Conservation (phyloP, 345 rosid genomes). For the Garcia nutans region DNA sequence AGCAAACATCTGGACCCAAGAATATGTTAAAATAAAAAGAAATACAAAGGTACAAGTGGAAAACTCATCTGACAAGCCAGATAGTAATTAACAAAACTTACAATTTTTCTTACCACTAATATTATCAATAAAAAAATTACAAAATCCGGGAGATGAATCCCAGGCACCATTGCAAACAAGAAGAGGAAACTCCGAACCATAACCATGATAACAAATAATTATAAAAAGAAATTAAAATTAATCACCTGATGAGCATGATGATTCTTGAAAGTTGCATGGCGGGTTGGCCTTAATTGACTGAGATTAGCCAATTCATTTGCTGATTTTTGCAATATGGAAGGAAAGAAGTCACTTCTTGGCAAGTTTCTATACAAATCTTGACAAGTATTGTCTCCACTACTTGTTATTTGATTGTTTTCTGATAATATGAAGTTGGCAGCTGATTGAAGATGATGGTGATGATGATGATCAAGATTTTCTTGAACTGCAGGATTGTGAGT, state of each 20-base stretch:
- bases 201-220: too few species aligned
- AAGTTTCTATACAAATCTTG: neutral
- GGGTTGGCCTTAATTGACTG: slow-evolving; percentile 10
- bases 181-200: too few species aligned
- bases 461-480: slow-evolving; percentile 1
- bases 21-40: too few species aligned
- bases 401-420: neutral
- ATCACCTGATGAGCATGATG: slow-evolving; percentile 16
- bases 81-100: too few species aligned
- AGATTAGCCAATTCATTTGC: neutral
- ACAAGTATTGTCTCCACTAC: neutral
- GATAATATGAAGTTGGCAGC: neutral
- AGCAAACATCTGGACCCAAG: too few species aligned
- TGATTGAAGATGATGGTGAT: slow-evolving; percentile 19
- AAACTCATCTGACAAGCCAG: too few species aligned
- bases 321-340: slow-evolving; percentile 11
- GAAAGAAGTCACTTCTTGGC: neutral
- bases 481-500: neutral
- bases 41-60: too few species aligned
- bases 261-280: slow-evolving; percentile 9
- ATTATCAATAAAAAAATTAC: too few species aligned
- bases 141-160: too few species aligned
- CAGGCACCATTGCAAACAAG: too few species aligned
- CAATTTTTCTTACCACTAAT: too few species aligned
- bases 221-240: neutral